These are phyloP conservation scores for Dryadomyces sulphureus DNA, from an alignment of 2,329 filamentous ascomycete species.

Conservation along the genomic window DNA sequence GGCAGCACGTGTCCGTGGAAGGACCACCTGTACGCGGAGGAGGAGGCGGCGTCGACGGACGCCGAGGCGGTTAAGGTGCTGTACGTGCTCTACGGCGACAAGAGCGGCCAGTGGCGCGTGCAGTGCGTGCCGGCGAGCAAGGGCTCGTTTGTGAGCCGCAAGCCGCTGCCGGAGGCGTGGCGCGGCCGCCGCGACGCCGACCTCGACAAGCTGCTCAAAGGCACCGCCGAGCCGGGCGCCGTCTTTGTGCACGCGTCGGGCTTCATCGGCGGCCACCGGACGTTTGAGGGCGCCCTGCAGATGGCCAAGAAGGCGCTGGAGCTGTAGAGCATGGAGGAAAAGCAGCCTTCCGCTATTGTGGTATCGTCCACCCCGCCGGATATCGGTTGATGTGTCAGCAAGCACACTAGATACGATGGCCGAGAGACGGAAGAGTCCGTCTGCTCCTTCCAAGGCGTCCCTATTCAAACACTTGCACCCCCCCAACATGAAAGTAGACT, in stretches of 20 bases:
- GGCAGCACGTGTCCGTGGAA: slow-evolving; percentile 80
- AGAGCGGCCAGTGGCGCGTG: slow-evolving; percentile 78
- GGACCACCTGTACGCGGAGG: slow-evolving; percentile 83
- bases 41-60: slow-evolving; percentile 28
- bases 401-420: too few species aligned
- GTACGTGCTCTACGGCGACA: slow-evolving; percentile 68
- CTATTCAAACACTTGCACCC: too few species aligned
- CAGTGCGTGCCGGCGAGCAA: slow-evolving; percentile 77
- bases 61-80: slow-evolving; percentile 58
- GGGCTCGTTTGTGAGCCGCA: slow-evolving; percentile 82
- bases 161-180: slow-evolving; percentile 83
- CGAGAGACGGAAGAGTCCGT: too few species aligned
- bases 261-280: slow-evolving; percentile 93
- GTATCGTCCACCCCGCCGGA: too few species aligned
- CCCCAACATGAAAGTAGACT: neutral
- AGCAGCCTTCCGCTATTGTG: too few species aligned
- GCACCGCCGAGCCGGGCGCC: slow-evolving; percentile 52
- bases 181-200: slow-evolving; percentile 78
- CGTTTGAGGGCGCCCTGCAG: slow-evolving; percentile 69
- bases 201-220: slow-evolving; percentile 54
- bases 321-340: neutral
- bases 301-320: slow-evolving; percentile 70
- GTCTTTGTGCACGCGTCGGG: slow-evolving; percentile 91
- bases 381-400: too few species aligned
- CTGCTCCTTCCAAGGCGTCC: too few species aligned